Percentiles rank a stretch among this genome's conserved stretches.
These are phyloP conservation scores for Hypoxylon sp. DNA, from an alignment of 2,329 filamentous ascomycete genomes.

Conservation along the genomic window DNA sequence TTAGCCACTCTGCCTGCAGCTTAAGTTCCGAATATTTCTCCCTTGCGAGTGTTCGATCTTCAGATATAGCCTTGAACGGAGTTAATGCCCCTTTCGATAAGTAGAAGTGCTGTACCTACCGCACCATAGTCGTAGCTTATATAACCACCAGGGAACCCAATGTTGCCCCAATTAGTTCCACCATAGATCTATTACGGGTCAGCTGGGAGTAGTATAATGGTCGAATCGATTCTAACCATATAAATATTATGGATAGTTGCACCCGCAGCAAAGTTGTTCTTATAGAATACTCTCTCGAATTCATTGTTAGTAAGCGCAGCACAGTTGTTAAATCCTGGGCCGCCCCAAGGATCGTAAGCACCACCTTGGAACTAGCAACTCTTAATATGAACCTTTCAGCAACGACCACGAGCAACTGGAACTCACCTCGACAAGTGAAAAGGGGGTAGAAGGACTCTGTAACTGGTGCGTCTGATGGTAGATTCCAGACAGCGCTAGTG, in stretches of 20 bases:
- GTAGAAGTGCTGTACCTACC: conserved; percentile 63
- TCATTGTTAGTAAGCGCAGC: conserved; percentile 76
- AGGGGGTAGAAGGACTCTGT: conserved; percentile 76
- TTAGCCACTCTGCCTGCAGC: conserved; percentile 80
- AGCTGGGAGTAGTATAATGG: conserved; percentile 62
- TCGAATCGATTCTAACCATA: conserved; percentile 20
- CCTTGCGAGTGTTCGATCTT: conserved; percentile 75
- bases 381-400: neutral
- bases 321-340: conserved; percentile 75
- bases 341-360: conserved; percentile 81
- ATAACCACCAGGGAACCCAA: conserved; percentile 77
- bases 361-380: conserved; percentile 74
- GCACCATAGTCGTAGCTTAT: conserved; percentile 70
- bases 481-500: conserved; percentile 67
- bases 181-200: conserved; percentile 70
- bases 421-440: conserved; percentile 56
- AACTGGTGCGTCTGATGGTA: conserved; percentile 68
- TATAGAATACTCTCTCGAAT: conserved; percentile 84
- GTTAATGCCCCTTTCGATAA: conserved; percentile 1
- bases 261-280: conserved; percentile 75
- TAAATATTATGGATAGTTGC: conserved; percentile 32
- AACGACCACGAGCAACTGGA: neutral
- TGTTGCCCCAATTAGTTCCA: conserved; percentile 87
- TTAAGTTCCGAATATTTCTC: conserved; percentile 88
- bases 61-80: conserved; percentile 54